A percentile compares a stretch with the other conserved stretches of the same genome.
Evolutionary conservation across 2,329 filamentous ascomycete species (phyloP).

Genomic region (Davidsoniella neocaledoniae): DNA sequence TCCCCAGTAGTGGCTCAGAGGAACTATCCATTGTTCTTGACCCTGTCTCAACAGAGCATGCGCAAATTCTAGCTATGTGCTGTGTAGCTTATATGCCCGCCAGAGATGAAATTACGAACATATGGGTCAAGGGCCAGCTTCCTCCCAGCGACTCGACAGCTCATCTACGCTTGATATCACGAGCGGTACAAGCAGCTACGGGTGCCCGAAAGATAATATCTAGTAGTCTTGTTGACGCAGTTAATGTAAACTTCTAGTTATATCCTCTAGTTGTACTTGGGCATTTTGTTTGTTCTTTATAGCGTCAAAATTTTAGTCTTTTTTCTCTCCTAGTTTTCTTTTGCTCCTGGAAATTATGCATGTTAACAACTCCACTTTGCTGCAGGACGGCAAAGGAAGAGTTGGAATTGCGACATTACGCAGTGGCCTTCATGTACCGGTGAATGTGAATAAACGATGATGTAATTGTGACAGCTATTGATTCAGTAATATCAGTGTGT

Average conservation of each 20-base stretch:
- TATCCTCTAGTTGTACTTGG: not conserved
- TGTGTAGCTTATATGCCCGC: constrained; percentile 78
- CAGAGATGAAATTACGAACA: constrained; percentile 79
- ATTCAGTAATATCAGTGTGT: too few relatives aligned
- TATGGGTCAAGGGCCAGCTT: constrained; percentile 73
- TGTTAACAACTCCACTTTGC: too few relatives aligned
- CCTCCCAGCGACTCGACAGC: constrained; percentile 23
- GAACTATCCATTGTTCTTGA: constrained; percentile 49
- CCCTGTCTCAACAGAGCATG: constrained; percentile 66
- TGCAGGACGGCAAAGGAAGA: too few relatives aligned
- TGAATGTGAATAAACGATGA: too few relatives aligned
- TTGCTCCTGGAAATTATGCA: not conserved
- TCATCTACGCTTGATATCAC: constrained; percentile 22
- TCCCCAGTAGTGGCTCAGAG: constrained; percentile 25
- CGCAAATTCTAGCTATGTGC: constrained; percentile 62
- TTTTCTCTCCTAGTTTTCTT: not conserved
- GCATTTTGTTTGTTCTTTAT: not conserved
- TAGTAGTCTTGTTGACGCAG: constrained; percentile 22
- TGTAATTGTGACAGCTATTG: too few relatives aligned
- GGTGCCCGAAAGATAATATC: constrained; percentile 20
- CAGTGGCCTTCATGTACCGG: too few relatives aligned
- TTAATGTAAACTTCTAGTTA: constrained; percentile 9
- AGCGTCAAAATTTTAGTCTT: not conserved
- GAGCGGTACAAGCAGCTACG: constrained; percentile 26
- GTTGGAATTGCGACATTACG: too few relatives aligned